phyloP scores from a whole-genome alignment of 768 basidiomycete species.

The Hygrophorus russula region DNA sequence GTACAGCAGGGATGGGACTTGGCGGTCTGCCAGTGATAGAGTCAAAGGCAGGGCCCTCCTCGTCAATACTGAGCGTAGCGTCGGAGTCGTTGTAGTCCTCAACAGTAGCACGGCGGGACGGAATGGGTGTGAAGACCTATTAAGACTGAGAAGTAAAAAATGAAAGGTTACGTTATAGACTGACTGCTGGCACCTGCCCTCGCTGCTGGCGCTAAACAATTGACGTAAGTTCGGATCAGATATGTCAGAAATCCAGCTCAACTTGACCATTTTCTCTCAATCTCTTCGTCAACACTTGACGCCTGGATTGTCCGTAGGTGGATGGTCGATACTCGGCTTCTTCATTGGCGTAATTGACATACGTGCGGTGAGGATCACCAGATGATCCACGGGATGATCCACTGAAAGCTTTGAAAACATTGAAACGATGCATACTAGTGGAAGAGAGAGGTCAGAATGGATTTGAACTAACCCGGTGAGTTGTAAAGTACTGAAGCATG shows the following conservation, averaged over 20 bases:
- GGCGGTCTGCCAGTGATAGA: slow-evolving; percentile 2
- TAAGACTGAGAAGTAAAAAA: neutral
- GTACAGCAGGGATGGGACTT: slow-evolving; percentile 24
- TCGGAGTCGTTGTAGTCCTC: neutral
- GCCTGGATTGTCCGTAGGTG: too few species aligned
- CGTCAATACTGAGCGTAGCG: neutral
- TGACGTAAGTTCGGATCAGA: neutral
- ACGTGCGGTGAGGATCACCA: slow-evolving; percentile 1
- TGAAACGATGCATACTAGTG: slow-evolving; percentile 13
- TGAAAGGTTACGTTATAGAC: neutral
- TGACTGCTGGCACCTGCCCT: neutral
- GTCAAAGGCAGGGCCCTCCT: slow-evolving; percentile 2
- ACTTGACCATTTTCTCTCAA: too few species aligned
- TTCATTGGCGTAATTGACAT: too few species aligned
- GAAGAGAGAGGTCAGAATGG: neutral
- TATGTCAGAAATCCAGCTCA: too few species aligned
- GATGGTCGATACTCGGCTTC: too few species aligned
- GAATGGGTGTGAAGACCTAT: neutral
- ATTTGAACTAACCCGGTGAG: neutral
- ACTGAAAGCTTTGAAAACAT: slow-evolving; percentile 16
- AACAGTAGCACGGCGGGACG: neutral
- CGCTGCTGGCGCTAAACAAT: neutral
- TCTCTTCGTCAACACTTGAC: too few species aligned
- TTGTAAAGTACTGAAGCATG: slow-evolving; percentile 3
- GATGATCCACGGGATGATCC: slow-evolving; percentile 7